Evolutionary conservation across 2,329 filamentous ascomycete species (phyloP).

Genomic region (Fusarium caatingaense): DNA sequence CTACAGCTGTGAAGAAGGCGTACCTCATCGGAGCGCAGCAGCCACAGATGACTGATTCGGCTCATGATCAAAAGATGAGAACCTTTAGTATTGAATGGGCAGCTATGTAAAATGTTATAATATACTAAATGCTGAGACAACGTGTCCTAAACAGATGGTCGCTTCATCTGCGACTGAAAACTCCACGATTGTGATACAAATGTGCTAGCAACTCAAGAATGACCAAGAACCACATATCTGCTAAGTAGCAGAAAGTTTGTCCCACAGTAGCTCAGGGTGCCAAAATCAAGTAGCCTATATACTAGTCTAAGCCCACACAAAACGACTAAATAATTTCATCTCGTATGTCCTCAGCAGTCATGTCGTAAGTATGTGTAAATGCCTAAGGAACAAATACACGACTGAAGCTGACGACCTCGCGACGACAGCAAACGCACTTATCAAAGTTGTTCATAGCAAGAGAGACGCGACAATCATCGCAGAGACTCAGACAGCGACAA

Average conservation of each 20-base stretch:
- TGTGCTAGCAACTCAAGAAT: slow-evolving; percentile 25
- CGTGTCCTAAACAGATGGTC: slow-evolving; percentile 15
- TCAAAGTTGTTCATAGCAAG: slow-evolving; percentile 97
- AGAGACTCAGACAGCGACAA: slow-evolving; percentile 91
- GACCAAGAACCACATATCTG: neutral
- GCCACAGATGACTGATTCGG: slow-evolving; percentile 47
- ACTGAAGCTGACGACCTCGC: slow-evolving; percentile 89
- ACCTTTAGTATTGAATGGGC: slow-evolving; percentile 94
- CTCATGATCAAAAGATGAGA: slow-evolving; percentile 61
- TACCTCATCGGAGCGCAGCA: slow-evolving; percentile 84
- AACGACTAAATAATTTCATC: neutral
- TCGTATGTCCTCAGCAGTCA: neutral
- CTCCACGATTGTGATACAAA: slow-evolving; percentile 2
- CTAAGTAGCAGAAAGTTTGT: slow-evolving; percentile 3
- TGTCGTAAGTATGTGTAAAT: neutral
- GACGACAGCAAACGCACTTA: slow-evolving; percentile 93
- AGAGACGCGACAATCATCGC: slow-evolving; percentile 93
- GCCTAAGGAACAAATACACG: slow-evolving; percentile 82
- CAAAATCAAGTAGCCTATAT: neutral
- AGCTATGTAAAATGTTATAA: slow-evolving; percentile 73
- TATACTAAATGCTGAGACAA: slow-evolving; percentile 27
- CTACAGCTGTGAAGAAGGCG: slow-evolving; percentile 96
- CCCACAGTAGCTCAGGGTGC: neutral
- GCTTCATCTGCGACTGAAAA: slow-evolving; percentile 1
- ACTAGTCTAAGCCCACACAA: neutral